Conservation (phyloP, 495 filamentous ascomycete species). For the Penicillium salamii region DNA sequence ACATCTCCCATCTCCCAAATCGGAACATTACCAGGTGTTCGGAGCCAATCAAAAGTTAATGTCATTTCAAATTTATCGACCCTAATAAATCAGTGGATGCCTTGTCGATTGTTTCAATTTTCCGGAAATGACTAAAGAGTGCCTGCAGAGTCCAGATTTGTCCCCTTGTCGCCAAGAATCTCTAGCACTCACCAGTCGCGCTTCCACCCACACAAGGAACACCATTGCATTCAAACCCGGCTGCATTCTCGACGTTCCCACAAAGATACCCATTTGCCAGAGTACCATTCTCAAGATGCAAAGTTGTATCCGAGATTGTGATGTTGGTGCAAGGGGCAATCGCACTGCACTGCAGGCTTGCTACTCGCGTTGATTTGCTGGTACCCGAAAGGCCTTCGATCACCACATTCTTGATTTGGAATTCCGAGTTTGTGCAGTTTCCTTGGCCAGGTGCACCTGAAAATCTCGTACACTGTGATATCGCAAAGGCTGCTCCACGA, state of each 20-base stretch:
- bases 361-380: conserved; percentile 19
- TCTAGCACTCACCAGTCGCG: conserved; percentile 31
- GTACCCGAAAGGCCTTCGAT: conserved; percentile 27
- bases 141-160: too few species aligned
- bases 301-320: conserved; percentile 17
- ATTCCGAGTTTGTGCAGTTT: conserved; percentile 39
- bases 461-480: conserved; percentile 42
- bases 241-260: conserved; percentile 27
- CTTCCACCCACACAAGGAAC: conserved; percentile 27
- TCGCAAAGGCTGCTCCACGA: conserved; percentile 28
- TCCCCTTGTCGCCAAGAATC: too few species aligned
- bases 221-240: conserved; percentile 38
- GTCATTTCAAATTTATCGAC: too few species aligned
- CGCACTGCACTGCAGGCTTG: conserved; percentile 36
- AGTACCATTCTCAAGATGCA: conserved; percentile 21
- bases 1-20: neutral
- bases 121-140: too few species aligned
- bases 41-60: too few species aligned
- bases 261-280: conserved; percentile 28
- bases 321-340: conserved; percentile 34
- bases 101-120: too few species aligned
- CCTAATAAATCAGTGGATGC: too few species aligned
- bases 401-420: conserved; percentile 30
- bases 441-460: conserved; percentile 26
- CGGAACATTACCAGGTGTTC: too few species aligned